Evolutionary conservation across 2,329 filamentous ascomycete species (phyloP).

Genomic region (Colletotrichum lentis): DNA sequence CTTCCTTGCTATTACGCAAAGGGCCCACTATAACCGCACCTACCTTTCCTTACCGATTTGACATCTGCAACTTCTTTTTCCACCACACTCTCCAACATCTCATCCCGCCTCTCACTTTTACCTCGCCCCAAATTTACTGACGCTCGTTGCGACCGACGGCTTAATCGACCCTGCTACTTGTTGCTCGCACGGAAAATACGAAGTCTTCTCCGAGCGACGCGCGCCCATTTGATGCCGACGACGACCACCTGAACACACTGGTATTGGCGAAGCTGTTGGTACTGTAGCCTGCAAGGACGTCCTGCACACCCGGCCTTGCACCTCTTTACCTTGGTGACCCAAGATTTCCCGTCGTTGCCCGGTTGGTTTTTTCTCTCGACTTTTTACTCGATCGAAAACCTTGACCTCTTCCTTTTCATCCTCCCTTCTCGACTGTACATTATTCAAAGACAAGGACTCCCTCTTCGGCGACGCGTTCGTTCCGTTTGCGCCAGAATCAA

Average conservation of each 20-base stretch:
- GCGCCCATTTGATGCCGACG: conserved; percentile 7
- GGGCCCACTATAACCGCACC: conserved; percentile 38
- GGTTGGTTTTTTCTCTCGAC: conserved; percentile 8
- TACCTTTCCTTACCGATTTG: conserved; percentile 37
- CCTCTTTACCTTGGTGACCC: conserved; percentile 39
- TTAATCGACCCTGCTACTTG: conserved; percentile 2
- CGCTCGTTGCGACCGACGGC: conserved; percentile 33
- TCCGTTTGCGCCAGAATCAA: conserved; percentile 28
- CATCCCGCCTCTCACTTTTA: conserved; percentile 19
- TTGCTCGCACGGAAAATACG: conserved; percentile 11
- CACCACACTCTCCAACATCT: conserved; percentile 35
- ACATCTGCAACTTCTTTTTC: conserved; percentile 39
- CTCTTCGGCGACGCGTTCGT: conserved; percentile 16
- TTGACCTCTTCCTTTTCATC: neutral
- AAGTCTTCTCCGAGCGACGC: conserved; percentile 7
- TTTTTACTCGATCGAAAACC: neutral
- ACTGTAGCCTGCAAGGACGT: conserved; percentile 44
- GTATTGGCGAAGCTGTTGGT: conserved; percentile 46
- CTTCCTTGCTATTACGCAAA: conserved; percentile 38
- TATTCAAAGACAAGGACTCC: conserved; percentile 1
- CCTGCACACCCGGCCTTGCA: conserved; percentile 55
- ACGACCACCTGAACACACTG: neutral
- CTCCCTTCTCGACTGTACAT: neutral
- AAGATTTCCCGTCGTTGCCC: conserved; percentile 29
- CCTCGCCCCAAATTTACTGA: conserved; percentile 20